Conservation (phyloP, 371 early-diverging fungal species). For the Phascolomyces articulosus region DNA sequence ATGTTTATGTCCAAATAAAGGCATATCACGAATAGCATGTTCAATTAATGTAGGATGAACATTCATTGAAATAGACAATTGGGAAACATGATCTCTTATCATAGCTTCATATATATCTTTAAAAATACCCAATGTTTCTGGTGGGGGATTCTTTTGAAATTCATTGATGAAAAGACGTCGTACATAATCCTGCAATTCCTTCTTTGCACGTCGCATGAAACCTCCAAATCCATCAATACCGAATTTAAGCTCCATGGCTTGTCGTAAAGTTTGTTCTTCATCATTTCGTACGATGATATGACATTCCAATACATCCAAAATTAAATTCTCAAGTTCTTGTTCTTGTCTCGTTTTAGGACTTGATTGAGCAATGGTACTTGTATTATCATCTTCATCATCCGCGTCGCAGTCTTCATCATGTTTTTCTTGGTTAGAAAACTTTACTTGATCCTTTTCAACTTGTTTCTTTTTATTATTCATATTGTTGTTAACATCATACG, state of each 20-base stretch:
- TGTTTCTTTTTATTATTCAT: too few relatives aligned
- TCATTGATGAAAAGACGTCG: not conserved
- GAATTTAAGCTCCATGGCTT: not conserved
- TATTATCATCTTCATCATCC: too few relatives aligned
- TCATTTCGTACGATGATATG: not conserved
- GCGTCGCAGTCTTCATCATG: too few relatives aligned
- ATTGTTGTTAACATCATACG: not conserved
- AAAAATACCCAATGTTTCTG: not conserved
- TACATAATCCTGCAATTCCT: not conserved
- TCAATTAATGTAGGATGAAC: not conserved
- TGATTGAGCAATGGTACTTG: too few relatives aligned
- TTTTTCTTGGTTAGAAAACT: too few relatives aligned
- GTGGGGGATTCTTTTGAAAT: not conserved
- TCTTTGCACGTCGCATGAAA: not conserved
- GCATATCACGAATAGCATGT: not conserved
- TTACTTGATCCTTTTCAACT: not conserved
- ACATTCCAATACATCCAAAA: not conserved
- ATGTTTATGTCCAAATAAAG: too few relatives aligned
- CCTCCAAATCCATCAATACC: not conserved
- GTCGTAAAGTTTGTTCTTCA: not conserved
- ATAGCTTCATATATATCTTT: not conserved
- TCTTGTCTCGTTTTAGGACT: not conserved
- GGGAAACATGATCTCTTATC: not conserved
- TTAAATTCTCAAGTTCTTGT: not conserved
- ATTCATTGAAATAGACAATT: not conserved